Conservation (phyloP, 441 rosid genomes). For the Cnidoscolus chayamansa region DNA sequence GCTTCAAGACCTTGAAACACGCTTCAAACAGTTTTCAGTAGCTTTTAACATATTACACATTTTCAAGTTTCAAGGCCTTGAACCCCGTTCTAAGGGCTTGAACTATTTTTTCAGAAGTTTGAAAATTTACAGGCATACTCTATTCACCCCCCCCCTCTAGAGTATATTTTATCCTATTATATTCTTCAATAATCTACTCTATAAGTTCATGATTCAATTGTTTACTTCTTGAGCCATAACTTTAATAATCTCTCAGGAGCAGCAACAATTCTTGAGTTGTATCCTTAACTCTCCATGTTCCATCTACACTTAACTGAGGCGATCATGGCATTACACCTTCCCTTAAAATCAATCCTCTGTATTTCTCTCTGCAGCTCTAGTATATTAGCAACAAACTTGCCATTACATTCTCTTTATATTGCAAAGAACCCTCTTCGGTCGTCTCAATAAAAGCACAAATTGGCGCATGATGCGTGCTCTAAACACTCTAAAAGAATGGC, state of each 20-base stretch:
- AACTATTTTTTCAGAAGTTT: no score
- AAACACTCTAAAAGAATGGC: no score
- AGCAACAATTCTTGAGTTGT: slow-evolving; percentile 58
- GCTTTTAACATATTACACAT: no score
- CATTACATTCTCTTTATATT: slow-evolving; percentile 68
- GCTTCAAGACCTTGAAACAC: no score
- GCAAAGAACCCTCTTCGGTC: slow-evolving; percentile 64
- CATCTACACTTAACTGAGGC: slow-evolving; percentile 70
- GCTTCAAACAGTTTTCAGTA: no score
- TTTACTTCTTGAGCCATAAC: slow-evolving; percentile 31
- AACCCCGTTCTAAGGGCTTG: no score
- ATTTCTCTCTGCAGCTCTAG: slow-evolving; percentile 51
- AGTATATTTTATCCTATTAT: no score
- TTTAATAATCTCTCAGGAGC: slow-evolving; percentile 49
- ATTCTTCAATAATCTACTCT: slow-evolving; percentile 29
- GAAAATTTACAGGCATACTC: no score
- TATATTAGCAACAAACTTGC: slow-evolving; percentile 54
- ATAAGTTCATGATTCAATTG: slow-evolving; percentile 43
- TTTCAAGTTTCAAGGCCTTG: no score
- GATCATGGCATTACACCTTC: slow-evolving; percentile 79
- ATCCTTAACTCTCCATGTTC: slow-evolving; percentile 56
- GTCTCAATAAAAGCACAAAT: slow-evolving; percentile 57
- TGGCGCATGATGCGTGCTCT: slow-evolving; percentile 24
- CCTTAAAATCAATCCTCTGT: slow-evolving; percentile 59
- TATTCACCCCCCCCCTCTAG: no score